A percentile compares a stretch with the other conserved stretches of the same genome.
These are phyloP conservation scores for Cicer cuneatum DNA, from an alignment of 306 rosid genomes.

Conservation along the genomic window DNA sequence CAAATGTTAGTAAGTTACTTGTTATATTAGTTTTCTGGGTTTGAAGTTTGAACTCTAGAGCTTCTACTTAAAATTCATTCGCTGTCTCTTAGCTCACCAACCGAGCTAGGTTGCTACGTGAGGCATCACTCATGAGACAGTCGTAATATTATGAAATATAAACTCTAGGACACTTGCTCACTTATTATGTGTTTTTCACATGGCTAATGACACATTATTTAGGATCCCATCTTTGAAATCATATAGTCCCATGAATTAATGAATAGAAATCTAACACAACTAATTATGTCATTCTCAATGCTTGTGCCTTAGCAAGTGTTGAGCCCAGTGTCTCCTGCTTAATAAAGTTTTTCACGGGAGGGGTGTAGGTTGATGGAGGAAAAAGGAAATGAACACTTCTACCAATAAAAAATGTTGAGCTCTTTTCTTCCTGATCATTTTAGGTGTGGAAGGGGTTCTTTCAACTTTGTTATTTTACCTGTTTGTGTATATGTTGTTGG, in stretches of 20 bases:
- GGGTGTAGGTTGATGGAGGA: not conserved
- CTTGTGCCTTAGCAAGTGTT: too few relatives aligned
- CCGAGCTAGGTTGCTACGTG: not conserved
- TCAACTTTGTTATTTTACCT: not conserved
- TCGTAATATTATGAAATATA: not conserved
- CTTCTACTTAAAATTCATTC: too few relatives aligned
- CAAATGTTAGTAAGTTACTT: too few relatives aligned
- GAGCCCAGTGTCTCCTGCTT: too few relatives aligned
- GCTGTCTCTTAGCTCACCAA: too few relatives aligned
- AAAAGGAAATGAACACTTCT: conserved; percentile 16
- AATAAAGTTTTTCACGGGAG: not conserved
- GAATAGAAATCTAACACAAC: not conserved
- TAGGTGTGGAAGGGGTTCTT: not conserved
- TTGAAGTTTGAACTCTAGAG: too few relatives aligned
- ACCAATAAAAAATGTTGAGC: not conserved
- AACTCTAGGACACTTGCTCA: not conserved
- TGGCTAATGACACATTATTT: not conserved
- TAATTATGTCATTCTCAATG: too few relatives aligned
- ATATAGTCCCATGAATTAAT: not conserved
- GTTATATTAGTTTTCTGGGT: too few relatives aligned
- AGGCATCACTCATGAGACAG: not conserved
- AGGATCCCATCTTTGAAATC: too few relatives aligned
- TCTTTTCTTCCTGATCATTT: not conserved
- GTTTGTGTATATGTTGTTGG: not conserved
- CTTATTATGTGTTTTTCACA: conserved; percentile 1